Percentiles rank a stretch among this genome's conserved stretches.
phyloP scores from a whole-genome alignment of 2,329 filamentous ascomycete species.

The Hortaea sp. region DNA sequence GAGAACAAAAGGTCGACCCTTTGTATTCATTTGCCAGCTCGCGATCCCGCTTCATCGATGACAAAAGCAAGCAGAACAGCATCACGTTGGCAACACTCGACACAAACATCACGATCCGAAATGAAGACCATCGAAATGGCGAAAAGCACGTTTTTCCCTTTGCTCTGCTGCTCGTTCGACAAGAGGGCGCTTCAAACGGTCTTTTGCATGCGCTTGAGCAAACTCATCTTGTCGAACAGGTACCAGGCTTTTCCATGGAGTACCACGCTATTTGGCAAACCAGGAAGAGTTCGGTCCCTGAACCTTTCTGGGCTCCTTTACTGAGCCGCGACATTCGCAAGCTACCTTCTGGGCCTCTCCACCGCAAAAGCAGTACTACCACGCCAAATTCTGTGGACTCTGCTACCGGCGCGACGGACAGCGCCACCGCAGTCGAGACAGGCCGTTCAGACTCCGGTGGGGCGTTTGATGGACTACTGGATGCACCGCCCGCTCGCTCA shows the following conservation, averaged over 20 bases:
- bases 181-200: conserved; percentile 33
- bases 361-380: conserved; percentile 13
- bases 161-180: conserved; percentile 41
- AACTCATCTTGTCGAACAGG: conserved; percentile 42
- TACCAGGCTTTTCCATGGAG: conserved; percentile 45
- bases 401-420: conserved; percentile 24
- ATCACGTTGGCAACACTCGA: conserved; percentile 42
- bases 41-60: conserved; percentile 39
- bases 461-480: conserved; percentile 27
- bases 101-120: conserved; percentile 33
- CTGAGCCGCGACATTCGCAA: conserved; percentile 44
- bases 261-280: conserved; percentile 43
- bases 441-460: conserved; percentile 21
- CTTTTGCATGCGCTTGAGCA: conserved; percentile 36
- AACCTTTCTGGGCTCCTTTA: conserved; percentile 40
- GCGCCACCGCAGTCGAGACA: conserved; percentile 24
- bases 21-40: conserved; percentile 37
- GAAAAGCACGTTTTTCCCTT: conserved; percentile 35
- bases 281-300: conserved; percentile 34
- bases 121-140: conserved; percentile 2
- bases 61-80: conserved; percentile 33
- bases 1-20: conserved; percentile 35
- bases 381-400: conserved; percentile 31
- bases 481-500: conserved; percentile 30
- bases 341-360: conserved; percentile 32